Evolutionary conservation across 495 filamentous ascomycete species (phyloP), one percentile per base, ranked within the genome.

Genomic region (Tuber borchii): DNA sequence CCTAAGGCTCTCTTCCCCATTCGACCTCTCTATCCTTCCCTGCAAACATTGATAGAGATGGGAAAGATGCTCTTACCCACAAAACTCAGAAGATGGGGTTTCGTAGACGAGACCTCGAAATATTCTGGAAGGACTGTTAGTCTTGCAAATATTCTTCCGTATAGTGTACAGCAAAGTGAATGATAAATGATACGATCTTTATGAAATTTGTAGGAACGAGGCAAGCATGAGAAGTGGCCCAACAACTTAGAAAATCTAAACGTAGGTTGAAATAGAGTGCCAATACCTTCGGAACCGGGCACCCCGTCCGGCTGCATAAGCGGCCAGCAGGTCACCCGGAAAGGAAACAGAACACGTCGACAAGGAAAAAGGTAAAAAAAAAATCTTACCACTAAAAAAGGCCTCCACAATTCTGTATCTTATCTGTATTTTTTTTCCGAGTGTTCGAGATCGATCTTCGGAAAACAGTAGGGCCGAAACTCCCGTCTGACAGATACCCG

Each of bases 281-380:
- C 68, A 70, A 73, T 42, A 40, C 61, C 48, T 70, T 71, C 34
- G 56, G 72, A 79, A 75, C 75, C 65, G 75, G 61, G 70, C 70
- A 73, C 78, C 78, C 79, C 76, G 78, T 71, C 78, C 73, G 73
- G 77, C 75, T 78, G 76, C 73, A 75, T 72, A 72, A 75, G 43
- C 37, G 61, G 74, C 75, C 74, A 75, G 70, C 70, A n/a, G 74
- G 77, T 68, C 71, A 76, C 71, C 74, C 72, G 51, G 78, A 73
- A 76, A 76, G 70, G 78, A 73, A 79, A 79, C 78, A 79, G 78
- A 79, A 79, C 78, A 79, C 76, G 77, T 76, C 79, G 77, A 79
- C 76, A 79, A 79, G 77, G 78, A 43, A 73, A 79, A 76, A 79
- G 78, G 73, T 73, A 75, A 79, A 31, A 31, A 61, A 61, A 61